Evolutionary conservation across 768 basidiomycete species (phyloP).

Genomic region (Panaeolus cyanescens): DNA sequence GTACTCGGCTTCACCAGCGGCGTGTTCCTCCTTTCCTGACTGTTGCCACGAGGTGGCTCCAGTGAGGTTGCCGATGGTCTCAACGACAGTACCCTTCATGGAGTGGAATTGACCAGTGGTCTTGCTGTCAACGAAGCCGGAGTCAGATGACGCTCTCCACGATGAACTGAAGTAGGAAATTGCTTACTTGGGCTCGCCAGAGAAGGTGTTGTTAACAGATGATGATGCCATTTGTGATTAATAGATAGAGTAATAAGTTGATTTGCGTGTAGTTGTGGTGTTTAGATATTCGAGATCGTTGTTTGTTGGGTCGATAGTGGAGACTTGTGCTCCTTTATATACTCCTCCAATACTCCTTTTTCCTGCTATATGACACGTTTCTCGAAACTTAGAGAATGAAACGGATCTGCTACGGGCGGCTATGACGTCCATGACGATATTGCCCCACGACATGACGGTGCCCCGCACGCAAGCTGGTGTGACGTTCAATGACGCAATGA

Average conservation of each 20-base stretch:
- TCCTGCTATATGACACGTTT: neutral
- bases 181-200: constrained; percentile 31
- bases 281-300: neutral
- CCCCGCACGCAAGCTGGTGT: too few relatives aligned
- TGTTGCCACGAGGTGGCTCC: constrained; percentile 45
- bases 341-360: neutral
- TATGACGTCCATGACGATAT: neutral
- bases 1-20: constrained; percentile 50
- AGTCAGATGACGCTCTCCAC: neutral
- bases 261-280: neutral
- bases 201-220: constrained; percentile 26
- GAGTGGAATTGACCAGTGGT: constrained; percentile 45
- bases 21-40: constrained; percentile 55
- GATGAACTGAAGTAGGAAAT: neutral
- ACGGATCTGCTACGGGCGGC: neutral
- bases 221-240: constrained; percentile 15
- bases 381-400: neutral
- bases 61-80: constrained; percentile 47
- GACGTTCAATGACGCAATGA: neutral
- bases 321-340: neutral
- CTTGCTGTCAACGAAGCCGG: constrained; percentile 29
- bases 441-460: too few relatives aligned
- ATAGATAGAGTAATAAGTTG: neutral
- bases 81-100: constrained; percentile 39
- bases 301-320: neutral